These are phyloP conservation scores for Candida piceae DNA, from an alignment of 805 yeast genomes.

Conservation along the genomic window DNA sequence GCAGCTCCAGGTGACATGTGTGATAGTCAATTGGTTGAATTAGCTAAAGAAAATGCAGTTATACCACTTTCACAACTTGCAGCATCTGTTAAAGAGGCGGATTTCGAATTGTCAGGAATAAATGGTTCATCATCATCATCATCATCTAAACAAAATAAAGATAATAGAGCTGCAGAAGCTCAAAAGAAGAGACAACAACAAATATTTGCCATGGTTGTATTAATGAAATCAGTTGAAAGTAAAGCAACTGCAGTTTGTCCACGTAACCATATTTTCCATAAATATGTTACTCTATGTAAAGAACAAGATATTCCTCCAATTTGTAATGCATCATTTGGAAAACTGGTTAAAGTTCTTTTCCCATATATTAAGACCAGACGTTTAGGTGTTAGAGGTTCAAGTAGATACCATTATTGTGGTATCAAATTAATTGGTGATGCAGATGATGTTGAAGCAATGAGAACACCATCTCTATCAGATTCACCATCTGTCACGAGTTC, in stretches of 20 bases:
- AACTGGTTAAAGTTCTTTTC: conserved; percentile 56
- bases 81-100: conserved; percentile 29
- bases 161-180: conserved; percentile 17
- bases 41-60: conserved; percentile 32
- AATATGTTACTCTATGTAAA: conserved; percentile 54
- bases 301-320: conserved; percentile 51
- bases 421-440: conserved; percentile 41
- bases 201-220: conserved; percentile 78
- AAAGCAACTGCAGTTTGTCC: conserved; percentile 52
- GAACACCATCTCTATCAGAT: too few species aligned
- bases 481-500: conserved; percentile 11
- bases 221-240: conserved; percentile 57
- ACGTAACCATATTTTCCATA: conserved; percentile 62
- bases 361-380: conserved; percentile 72
- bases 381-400: conserved; percentile 75
- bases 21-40: conserved; percentile 33
- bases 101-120: conserved; percentile 16
- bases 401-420: conserved; percentile 85
- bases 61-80: conserved; percentile 35
- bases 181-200: conserved; percentile 58
- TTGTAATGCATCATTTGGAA: conserved; percentile 77
- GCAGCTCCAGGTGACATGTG: conserved; percentile 31
- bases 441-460: conserved; percentile 21
- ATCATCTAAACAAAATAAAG: conserved; percentile 15
- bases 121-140: conserved; percentile 6